Evolutionary conservation across 2,329 filamentous ascomycete genomes (phyloP), one percentile per base, ranked within the genome.

Genomic region (Plectosphaerella sp.): DNA sequence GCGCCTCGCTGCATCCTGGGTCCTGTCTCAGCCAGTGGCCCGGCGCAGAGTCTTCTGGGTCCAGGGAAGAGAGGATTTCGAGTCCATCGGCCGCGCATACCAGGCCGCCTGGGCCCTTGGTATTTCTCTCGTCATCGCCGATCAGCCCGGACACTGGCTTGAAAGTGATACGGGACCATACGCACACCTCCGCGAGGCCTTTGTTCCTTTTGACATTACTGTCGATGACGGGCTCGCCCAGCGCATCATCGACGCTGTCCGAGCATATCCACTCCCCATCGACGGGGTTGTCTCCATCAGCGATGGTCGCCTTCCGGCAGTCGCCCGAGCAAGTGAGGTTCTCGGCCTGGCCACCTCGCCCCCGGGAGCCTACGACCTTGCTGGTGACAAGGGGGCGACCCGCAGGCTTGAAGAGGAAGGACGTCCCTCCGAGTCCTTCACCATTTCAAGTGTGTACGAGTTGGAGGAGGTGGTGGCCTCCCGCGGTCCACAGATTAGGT

Each of bases 81-180:
- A 22, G 22, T 22, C 28, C 18, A 36, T 28, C 28, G 25, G 33
- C 9, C 35, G 18, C 5, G 22, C 18, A 20, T 48, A 35, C 28
- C n/a, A 37, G 5, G 46, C 46, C 10, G 68, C 67, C 11, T 47
- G 49, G 18, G 67, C 67, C 2, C 59, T 73, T 3, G 67, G 67
- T 4, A 67, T 74, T 36, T 55, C 58, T 0, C 45, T 74, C 2
- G 62, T 73, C 24, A 59, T 73, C 7, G 36, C 72, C 14, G 72
- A 72, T 51, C 52, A 61, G 14, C 56, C 63, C 0, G 69, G 66
- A 5, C 69, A 74, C 57, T 74, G 70, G 69, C 57, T 73, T n/a
- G 55, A 70, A 53, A 57, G 58, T 12, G 50, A 54, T 24, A 41
- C 33, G 20, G 45, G 48, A 14, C 45, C 42, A 18, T 60, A 61